Base-by-base conservation (phyloP, 2,329 filamentous ascomycete genomes). In the Fusarium phyllophilum region DNA sequence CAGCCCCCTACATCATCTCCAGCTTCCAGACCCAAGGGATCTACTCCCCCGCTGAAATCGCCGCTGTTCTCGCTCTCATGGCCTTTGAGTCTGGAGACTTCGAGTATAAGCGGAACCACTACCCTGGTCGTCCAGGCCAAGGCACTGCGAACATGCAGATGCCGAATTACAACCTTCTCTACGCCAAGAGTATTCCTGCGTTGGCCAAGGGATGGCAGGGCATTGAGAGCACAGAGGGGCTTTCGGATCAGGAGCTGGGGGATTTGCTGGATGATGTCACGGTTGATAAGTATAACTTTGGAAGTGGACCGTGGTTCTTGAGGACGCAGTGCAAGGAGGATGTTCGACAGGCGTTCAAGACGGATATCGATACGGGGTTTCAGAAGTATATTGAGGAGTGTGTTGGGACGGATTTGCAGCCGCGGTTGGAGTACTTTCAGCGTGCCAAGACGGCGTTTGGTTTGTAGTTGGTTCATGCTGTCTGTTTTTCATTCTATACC, bases 81-180 rank as follows among this genome's bases (percentile, higher is more conserved):
- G 89, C 91, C 17, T 91, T 91, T 79, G 94, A 97, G 84, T 90
- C 89, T 4, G 89, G 65, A 29, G 86, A 91, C 71, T 93, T 95
- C 83, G 86, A 88, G 77, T 95, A 89, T 87, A 93, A 92, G 82
- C 87, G 86, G 81, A 94, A 95, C 82, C 84, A 90, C 76, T 73
- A 60, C 39, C 83, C 84, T 72, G 88, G 86, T n/a, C 78, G 83
- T 0, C 86, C 91, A 0, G 93, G 93, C 14, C 92, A 95, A 80
- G 93, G 93, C 31, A 95, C 93, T 4, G 84, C 83, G 70, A 89
- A 89, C 80, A 87, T 89, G 86, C 87, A 89, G 78, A 82, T 82
- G 81, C 71, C 81, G 39, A 46, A 62, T 5, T 87, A 70, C 81
- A 88, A 88, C 78, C 69, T 84, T 6, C 4, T 81, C 68, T 90